These are phyloP conservation scores for Penicillium samsonianum DNA, from an alignment of 495 filamentous ascomycete genomes.

Conservation along the genomic window DNA sequence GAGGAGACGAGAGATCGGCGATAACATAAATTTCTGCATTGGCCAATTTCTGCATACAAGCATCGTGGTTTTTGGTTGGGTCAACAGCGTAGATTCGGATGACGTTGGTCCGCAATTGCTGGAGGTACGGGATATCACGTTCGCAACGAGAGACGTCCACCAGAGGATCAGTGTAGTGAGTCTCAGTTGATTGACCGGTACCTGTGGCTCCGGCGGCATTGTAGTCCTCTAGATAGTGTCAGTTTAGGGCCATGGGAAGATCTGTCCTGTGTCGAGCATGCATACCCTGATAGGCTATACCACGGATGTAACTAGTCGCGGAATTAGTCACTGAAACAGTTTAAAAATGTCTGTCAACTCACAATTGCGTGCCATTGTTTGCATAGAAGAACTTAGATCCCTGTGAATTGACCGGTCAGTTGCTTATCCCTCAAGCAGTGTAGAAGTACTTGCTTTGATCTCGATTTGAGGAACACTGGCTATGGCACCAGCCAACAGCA, in stretches of 20 bases:
- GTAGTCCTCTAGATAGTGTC: conserved; percentile 46
- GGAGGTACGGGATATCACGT: conserved; percentile 77
- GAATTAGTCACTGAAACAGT: neutral
- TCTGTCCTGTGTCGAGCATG: neutral
- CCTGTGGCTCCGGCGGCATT: conserved; percentile 22
- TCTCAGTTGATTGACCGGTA: conserved; percentile 27
- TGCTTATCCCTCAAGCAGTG: neutral
- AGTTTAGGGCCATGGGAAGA: conserved; percentile 1
- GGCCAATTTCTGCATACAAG: conserved; percentile 78
- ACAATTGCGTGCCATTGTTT: conserved; percentile 75
- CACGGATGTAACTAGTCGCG: conserved; percentile 64
- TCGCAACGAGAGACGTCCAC: conserved; percentile 65
- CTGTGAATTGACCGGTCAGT: conserved; percentile 29
- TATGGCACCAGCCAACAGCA: neutral
- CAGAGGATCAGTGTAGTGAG: conserved; percentile 65
- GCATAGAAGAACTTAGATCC: conserved; percentile 78
- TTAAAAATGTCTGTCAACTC: conserved; percentile 23
- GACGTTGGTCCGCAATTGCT: conserved; percentile 75
- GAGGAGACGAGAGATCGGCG: conserved; percentile 79
- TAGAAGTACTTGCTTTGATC: conserved; percentile 4
- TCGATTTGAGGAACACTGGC: conserved; percentile 8
- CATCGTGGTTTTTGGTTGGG: conserved; percentile 68
- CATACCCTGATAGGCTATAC: conserved; percentile 78
- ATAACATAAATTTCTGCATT: conserved; percentile 92
- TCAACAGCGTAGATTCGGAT: conserved; percentile 94